Base-by-base conservation (phyloP, 148 eudicot genomes). In the Oxyria digyna region DNA sequence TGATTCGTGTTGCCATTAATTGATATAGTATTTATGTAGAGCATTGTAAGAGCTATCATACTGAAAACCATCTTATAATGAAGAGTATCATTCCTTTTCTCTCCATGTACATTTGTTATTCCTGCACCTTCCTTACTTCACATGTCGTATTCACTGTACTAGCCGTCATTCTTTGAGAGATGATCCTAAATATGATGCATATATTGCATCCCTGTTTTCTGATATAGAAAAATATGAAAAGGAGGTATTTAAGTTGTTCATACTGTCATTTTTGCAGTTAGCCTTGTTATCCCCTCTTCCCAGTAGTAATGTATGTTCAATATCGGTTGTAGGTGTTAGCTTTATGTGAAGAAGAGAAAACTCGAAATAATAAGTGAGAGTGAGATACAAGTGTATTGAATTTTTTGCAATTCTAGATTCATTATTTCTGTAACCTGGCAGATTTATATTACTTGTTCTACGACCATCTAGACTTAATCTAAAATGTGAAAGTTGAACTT, bases 111-210 rank as follows among this genome's bases (percentile, higher is more conserved):
- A n/a, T n/a, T n/a, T n/a, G n/a, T n/a, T n/a, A n/a, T n/a, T n/a
- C n/a, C n/a, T n/a, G n/a, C n/a, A n/a, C n/a, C n/a, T n/a, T n/a
- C n/a, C n/a, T n/a, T n/a, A n/a, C n/a, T n/a, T n/a, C n/a, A n/a
- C 96, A 74, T 89, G 96, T 73, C 91, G 96, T 62, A 87, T 83
- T 15, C 96, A 89, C 71, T 89, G 96, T 83, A 89, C 96, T 37
- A 89, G 96, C 80, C 91, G 96, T 23, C 84, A 91, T 65, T 89
- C 96, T 52, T 70, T 89, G 72, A 80, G 91, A 74, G 96, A 89
- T 68, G 96, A 89, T 77, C 91, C 96, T 41, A 87, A 81, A 73
- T 89, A 77, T 78, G 96, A 89, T 63, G 81, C 85, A 57, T 71
- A 86, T 14, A 89, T 89, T 57, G 74, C 85, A 66, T 81, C 81